These are phyloP conservation scores for Lecanicillium sp. DNA, from an alignment of 2,329 filamentous ascomycete species.

Conservation along the genomic window DNA sequence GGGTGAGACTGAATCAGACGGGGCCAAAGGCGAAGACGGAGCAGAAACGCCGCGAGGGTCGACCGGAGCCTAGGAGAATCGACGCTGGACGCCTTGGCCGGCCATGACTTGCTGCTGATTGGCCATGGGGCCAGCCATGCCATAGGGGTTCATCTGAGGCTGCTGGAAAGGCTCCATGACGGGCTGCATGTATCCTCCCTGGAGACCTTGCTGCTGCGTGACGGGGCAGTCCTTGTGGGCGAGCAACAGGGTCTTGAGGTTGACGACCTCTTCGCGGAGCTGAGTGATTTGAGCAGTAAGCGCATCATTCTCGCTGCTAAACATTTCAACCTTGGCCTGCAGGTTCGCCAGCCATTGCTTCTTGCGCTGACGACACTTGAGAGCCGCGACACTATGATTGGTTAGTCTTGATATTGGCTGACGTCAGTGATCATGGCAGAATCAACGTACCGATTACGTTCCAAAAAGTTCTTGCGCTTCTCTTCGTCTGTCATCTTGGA, in stretches of 20 bases:
- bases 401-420: slow-evolving; percentile 12
- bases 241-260: slow-evolving; percentile 84
- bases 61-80: slow-evolving; percentile 55
- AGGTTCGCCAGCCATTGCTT: slow-evolving; percentile 98
- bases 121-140: slow-evolving; percentile 47
- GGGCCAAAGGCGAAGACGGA: too few species aligned
- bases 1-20: too few species aligned
- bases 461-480: slow-evolving; percentile 96
- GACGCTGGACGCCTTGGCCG: slow-evolving; percentile 48
- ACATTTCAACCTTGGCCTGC: slow-evolving; percentile 90
- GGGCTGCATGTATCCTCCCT: slow-evolving; percentile 50
- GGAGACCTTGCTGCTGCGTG: slow-evolving; percentile 71
- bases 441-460: slow-evolving; percentile 76
- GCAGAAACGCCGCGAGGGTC: background rate
- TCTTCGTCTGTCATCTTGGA: slow-evolving; percentile 96
- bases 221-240: slow-evolving; percentile 96
- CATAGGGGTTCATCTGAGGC: slow-evolving; percentile 53
- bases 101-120: slow-evolving; percentile 50
- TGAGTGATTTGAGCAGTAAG: slow-evolving; percentile 77
- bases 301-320: slow-evolving; percentile 84
- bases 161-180: slow-evolving; percentile 46
- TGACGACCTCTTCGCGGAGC: slow-evolving; percentile 87
- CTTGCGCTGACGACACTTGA: slow-evolving; percentile 96
- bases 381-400: slow-evolving; percentile 71
- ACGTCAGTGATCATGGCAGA: background rate